A percentile compares a stretch with the other conserved stretches of the same genome.
Evolutionary conservation across 1,139 yeast genomes (phyloP).

Genomic region (Hanseniaspora gamundiae): DNA sequence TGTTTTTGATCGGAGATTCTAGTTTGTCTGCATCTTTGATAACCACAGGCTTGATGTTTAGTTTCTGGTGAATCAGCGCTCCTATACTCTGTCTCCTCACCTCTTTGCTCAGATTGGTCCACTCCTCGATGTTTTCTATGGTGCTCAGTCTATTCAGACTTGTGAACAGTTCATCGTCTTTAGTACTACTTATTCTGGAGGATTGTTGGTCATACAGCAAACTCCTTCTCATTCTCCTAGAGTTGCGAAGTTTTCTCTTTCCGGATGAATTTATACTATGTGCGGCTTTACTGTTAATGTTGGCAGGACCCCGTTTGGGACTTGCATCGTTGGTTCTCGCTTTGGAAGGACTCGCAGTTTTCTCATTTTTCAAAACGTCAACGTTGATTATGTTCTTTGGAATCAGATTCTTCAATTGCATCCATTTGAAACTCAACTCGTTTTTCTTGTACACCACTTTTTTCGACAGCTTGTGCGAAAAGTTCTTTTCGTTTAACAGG

Average conservation of each 20-base stretch:
- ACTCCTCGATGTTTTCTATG: constrained; percentile 1
- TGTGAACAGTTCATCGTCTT: background rate
- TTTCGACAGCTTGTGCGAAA: background rate
- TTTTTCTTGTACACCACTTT: background rate
- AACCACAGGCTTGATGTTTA: constrained; percentile 30
- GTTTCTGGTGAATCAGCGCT: constrained; percentile 14
- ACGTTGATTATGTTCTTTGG: background rate
- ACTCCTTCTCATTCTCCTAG: background rate
- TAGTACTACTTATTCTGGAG: background rate
- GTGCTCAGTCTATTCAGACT: background rate
- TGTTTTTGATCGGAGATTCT: background rate
- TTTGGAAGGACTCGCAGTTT: background rate
- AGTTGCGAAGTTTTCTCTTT: background rate
- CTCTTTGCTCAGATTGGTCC: constrained; percentile 1
- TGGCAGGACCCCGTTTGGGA: background rate
- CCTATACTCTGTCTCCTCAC: constrained; percentile 8
- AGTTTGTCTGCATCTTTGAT: constrained; percentile 21
- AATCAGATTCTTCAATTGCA: background rate
- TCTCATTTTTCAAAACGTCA: background rate
- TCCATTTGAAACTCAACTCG: background rate
- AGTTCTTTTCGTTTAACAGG: background rate
- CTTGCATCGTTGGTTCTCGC: background rate
- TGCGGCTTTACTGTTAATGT: background rate
- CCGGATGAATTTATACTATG: background rate
- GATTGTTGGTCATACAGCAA: background rate